Evolutionary conservation across 345 rosid species (phyloP), one percentile per base, ranked within the genome.

Genomic region (Bruguiera sexangula): DNA sequence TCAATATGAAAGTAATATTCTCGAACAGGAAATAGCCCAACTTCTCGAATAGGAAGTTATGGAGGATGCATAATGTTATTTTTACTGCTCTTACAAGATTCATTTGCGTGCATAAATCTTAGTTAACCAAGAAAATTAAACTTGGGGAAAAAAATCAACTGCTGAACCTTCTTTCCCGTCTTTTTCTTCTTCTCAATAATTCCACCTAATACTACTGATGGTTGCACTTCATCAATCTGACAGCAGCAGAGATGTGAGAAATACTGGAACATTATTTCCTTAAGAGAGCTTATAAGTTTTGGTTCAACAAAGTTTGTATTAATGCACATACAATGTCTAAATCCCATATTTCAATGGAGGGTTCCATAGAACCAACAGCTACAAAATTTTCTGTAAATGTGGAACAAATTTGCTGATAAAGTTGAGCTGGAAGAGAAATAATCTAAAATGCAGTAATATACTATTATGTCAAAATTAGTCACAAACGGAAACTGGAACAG

Each of bases 311-410:
- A 32, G 61, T 55, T 51, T 65, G n/a, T 36, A 34, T 60, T 43
- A 31, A 51, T 60, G 43, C 64, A 83, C 95, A 60, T 88, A 90
- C 98, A 81, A 83, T 77, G 77, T 95, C 96, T 73, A 95, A 94
- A 76, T 95, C 97, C 98, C 98, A 92, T 83, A 95, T 89, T 69
- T 95, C 98, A 48, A 90, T 92, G 10, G 92, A 73, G 13, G 97
- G 92, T 5, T 82, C 99, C 92, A 87, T 87, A 69, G 92, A 90
- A 73, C 99, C 98, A 78, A 95, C 82, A 66, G 99, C 97, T 39
- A 95, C 59, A 72, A 92, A 92, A 82, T 90, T 95, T 67, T 98
- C 99, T 95, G 86, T 60, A 66, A 78, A 69, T 6, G 59, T 39
- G 61, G 20, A 66, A 57, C 51, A 16, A 8, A 34, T 26, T 51